Evolutionary conservation across 2,329 filamentous ascomycete genomes (phyloP).

Genomic region (Trichophyton verrucosum): DNA sequence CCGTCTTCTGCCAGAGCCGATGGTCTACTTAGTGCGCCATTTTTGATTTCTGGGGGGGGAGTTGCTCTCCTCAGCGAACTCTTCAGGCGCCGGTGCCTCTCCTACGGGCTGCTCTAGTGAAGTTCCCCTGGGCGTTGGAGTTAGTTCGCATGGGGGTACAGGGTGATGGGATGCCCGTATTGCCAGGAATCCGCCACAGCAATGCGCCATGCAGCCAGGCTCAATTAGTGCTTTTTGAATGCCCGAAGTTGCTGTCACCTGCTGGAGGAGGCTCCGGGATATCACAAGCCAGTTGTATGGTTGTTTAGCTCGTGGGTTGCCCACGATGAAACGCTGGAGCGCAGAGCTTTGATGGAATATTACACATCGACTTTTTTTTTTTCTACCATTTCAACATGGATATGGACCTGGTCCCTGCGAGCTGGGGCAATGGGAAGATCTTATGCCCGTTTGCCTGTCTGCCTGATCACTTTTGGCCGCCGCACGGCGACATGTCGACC

Average conservation of each 20-base stretch:
- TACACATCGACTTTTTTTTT: neutral
- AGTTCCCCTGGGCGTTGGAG: neutral
- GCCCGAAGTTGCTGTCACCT: too few species aligned
- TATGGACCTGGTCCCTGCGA: neutral
- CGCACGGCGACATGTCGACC: too few species aligned
- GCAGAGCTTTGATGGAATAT: neutral
- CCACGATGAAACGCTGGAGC: neutral
- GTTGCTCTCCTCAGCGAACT: neutral
- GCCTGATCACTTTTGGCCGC: too few species aligned
- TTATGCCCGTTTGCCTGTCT: too few species aligned
- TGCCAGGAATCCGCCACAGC: neutral
- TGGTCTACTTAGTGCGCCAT: neutral
- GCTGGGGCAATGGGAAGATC: neutral
- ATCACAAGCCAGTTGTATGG: too few species aligned
- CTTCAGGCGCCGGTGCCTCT: neutral
- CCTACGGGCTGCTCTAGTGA: neutral
- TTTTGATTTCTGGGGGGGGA: neutral
- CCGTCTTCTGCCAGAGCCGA: neutral
- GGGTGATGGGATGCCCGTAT: neutral
- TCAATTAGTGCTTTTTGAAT: too few species aligned
- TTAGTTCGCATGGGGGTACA: neutral
- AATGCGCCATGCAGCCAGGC: too few species aligned
- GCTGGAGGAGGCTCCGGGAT: too few species aligned
- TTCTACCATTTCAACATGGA: neutral
- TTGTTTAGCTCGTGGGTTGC: neutral